Conservation (phyloP, 192 early-diverging fungal genomes). For the Backusella sp. region DNA sequence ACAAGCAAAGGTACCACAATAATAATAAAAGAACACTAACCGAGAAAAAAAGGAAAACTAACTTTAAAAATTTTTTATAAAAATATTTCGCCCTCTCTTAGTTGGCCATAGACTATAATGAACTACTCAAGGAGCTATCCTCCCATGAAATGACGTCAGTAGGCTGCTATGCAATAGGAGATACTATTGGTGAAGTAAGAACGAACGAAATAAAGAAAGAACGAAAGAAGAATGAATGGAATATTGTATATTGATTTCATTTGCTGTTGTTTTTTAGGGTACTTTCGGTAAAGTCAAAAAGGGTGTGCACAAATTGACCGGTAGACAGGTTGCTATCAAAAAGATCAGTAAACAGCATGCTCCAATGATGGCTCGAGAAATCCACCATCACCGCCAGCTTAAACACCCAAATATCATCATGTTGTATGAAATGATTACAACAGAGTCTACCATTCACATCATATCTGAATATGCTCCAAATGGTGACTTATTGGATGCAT, state of each 20-base stretch:
- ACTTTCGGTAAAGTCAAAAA: slow-evolving; percentile 67
- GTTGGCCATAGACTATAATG: slow-evolving; percentile 59
- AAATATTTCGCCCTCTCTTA: slow-evolving; percentile 21
- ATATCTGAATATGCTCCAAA: slow-evolving; percentile 77
- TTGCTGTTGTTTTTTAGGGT: slow-evolving; percentile 30
- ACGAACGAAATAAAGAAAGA: not conserved
- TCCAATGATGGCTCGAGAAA: slow-evolving; percentile 58
- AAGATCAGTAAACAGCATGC: slow-evolving; percentile 59
- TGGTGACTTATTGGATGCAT: slow-evolving; percentile 60
- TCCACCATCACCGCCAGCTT: slow-evolving; percentile 65
- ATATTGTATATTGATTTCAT: not conserved
- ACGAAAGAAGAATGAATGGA: not conserved
- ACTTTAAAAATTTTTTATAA: not conserved
- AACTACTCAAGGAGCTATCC: slow-evolving; percentile 60
- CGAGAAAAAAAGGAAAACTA: slow-evolving; percentile 1
- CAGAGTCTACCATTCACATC: slow-evolving; percentile 75
- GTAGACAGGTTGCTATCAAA: slow-evolving; percentile 60
- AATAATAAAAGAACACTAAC: not conserved
- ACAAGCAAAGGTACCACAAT: slow-evolving; percentile 42
- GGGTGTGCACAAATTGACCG: slow-evolving; percentile 57
- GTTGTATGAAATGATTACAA: slow-evolving; percentile 73
- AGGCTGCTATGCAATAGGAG: slow-evolving; percentile 55
- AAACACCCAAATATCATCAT: slow-evolving; percentile 78
- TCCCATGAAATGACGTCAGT: slow-evolving; percentile 50
- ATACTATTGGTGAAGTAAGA: slow-evolving; percentile 50